Percentiles rank a stretch among this genome's conserved stretches.
These are phyloP conservation scores for Geum urbanum DNA, from an alignment of 306 rosid species.

Conservation along the genomic window DNA sequence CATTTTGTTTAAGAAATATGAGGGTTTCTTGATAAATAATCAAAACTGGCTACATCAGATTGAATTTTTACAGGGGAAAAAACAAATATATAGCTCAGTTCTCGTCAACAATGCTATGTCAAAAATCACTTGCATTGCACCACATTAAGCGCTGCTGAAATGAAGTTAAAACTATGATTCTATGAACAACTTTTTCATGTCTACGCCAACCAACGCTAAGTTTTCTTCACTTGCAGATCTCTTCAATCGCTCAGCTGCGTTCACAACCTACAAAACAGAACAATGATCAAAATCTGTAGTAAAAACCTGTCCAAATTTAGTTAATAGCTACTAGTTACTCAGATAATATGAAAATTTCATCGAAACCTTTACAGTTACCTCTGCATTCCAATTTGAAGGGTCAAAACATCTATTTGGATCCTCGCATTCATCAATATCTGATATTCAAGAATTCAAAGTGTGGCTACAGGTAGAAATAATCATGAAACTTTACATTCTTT, in stretches of 20 bases:
- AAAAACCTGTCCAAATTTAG: neutral
- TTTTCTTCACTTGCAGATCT: constrained; percentile 42
- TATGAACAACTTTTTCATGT: neutral
- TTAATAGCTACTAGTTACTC: neutral
- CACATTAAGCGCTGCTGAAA: neutral
- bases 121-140: neutral
- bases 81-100: neutral
- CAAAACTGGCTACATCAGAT: constrained; percentile 1
- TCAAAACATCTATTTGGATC: neutral
- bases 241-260: constrained; percentile 40
- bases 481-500: too few species aligned
- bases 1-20: neutral
- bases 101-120: neutral
- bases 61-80: neutral
- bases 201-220: constrained; percentile 26
- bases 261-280: constrained; percentile 40
- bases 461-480: neutral
- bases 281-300: neutral
- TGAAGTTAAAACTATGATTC: neutral
- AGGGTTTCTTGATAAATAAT: neutral
- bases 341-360: neutral
- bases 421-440: neutral
- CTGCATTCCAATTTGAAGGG: too few species aligned
- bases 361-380: constrained; percentile 33
- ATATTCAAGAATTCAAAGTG: neutral